phyloP scores from a whole-genome alignment of 257 asterid genomes.

The Capsicum baccatum region DNA sequence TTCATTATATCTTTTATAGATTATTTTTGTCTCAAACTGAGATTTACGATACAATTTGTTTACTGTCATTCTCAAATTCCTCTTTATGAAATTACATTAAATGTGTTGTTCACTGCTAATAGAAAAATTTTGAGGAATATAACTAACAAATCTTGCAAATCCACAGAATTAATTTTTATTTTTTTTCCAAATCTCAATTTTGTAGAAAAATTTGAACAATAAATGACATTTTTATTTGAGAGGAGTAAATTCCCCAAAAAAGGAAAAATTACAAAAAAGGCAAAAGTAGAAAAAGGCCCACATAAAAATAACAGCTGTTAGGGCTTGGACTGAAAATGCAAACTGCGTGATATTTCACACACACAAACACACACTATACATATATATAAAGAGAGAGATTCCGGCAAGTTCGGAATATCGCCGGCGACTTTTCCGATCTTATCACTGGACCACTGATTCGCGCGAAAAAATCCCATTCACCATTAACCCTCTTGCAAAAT shows the following conservation, averaged over 20 bases:
- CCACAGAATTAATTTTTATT: not conserved
- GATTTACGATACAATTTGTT: too few relatives aligned
- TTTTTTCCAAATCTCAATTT: not conserved
- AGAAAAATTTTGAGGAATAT: not conserved
- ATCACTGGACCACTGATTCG: slow-evolving; percentile 46
- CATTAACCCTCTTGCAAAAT: slow-evolving; percentile 25
- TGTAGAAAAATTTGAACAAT: not conserved
- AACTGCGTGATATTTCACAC: slow-evolving; percentile 28
- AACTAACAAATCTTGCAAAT: not conserved
- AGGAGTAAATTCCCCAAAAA: not conserved
- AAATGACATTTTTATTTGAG: not conserved
- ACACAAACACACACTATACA: not conserved
- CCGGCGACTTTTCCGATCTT: slow-evolving; percentile 67
- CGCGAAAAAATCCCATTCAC: slow-evolving; percentile 40
- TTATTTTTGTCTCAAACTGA: too few relatives aligned
- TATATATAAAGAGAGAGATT: slow-evolving; percentile 33
- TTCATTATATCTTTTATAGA: too few relatives aligned
- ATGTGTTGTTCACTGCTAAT: too few relatives aligned
- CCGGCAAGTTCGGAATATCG: slow-evolving; percentile 70
- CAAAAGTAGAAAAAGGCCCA: slow-evolving; percentile 18
- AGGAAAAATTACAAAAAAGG: not conserved
- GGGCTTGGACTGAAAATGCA: slow-evolving; percentile 33
- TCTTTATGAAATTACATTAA: too few relatives aligned
- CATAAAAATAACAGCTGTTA: slow-evolving; percentile 35
- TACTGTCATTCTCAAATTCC: too few relatives aligned